These are phyloP conservation scores for Vitis riparia DNA, from an alignment of 164 flowering plant genomes.

Conservation along the genomic window DNA sequence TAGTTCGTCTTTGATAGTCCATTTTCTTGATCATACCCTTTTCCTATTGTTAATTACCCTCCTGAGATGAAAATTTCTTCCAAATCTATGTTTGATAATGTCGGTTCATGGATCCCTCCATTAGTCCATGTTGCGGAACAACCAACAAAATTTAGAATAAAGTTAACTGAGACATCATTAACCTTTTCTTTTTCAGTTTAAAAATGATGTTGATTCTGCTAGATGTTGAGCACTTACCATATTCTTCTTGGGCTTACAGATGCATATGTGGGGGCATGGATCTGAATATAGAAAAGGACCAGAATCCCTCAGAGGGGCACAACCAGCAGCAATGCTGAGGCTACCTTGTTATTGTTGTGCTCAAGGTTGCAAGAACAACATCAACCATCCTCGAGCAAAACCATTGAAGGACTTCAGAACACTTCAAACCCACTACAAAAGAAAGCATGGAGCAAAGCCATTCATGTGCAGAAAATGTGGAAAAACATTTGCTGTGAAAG, in stretches of 20 bases:
- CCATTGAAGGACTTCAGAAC: conserved; percentile 80
- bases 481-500: conserved; percentile 68
- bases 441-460: conserved; percentile 75
- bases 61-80: too few species aligned
- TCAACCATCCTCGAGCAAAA: conserved; percentile 71
- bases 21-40: too few species aligned
- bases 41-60: too few species aligned
- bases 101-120: too few species aligned
- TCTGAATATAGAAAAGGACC: conserved; percentile 77
- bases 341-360: conserved; percentile 82
- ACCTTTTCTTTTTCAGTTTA: too few species aligned
- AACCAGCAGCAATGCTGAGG: conserved; percentile 77
- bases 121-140: too few species aligned
- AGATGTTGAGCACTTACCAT: too few species aligned
- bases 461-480: conserved; percentile 69
- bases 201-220: too few species aligned
- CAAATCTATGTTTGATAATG: too few species aligned
- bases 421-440: conserved; percentile 80
- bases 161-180: too few species aligned
- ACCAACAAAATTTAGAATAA: too few species aligned
- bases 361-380: conserved; percentile 83
- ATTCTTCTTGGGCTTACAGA: conserved; percentile 32
- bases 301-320: conserved; percentile 73
- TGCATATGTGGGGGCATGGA: conserved; percentile 96
- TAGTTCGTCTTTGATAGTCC: too few species aligned